Percentiles rank a stretch among this genome's conserved stretches.
Evolutionary conservation across 78 protist genomes (phyloP).

Genomic region (Mantamonas sphyraenae): DNA sequence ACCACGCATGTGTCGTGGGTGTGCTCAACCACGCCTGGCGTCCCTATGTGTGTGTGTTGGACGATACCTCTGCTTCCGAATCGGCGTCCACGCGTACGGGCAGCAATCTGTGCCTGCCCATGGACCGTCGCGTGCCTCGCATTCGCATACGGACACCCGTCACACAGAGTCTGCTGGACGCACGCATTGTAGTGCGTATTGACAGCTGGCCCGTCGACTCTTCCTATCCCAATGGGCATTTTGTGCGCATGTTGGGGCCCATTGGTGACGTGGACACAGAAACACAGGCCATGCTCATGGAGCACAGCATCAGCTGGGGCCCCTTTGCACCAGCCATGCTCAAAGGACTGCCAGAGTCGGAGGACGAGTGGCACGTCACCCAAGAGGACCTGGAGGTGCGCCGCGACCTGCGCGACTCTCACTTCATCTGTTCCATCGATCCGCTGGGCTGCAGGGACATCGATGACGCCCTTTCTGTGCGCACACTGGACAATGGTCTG

Average conservation of each 20-base stretch:
- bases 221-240: conserved; percentile 24
- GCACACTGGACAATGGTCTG: neutral
- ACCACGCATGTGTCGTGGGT: too few species aligned
- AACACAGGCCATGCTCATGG: conserved; percentile 15
- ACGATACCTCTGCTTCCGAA: too few species aligned
- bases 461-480: conserved; percentile 67
- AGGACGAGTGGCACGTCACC: conserved; percentile 15
- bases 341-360: neutral
- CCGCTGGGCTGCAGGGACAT: conserved; percentile 73
- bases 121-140: conserved; percentile 3
- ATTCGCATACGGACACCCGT: conserved; percentile 20
- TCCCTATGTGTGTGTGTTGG: too few species aligned
- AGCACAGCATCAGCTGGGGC: conserved; percentile 24
- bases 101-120: conserved; percentile 18
- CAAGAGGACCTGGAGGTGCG: neutral
- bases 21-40: too few species aligned
- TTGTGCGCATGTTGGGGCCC: conserved; percentile 9
- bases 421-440: conserved; percentile 11
- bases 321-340: too few species aligned
- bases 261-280: conserved; percentile 24
- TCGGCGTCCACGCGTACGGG: too few species aligned
- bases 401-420: conserved; percentile 8
- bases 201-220: conserved; percentile 18
- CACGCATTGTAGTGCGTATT: conserved; percentile 12
- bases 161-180: neutral